phyloP scores from a whole-genome alignment of 2,329 filamentous ascomycete species.

The Colletotrichum tofieldiae region DNA sequence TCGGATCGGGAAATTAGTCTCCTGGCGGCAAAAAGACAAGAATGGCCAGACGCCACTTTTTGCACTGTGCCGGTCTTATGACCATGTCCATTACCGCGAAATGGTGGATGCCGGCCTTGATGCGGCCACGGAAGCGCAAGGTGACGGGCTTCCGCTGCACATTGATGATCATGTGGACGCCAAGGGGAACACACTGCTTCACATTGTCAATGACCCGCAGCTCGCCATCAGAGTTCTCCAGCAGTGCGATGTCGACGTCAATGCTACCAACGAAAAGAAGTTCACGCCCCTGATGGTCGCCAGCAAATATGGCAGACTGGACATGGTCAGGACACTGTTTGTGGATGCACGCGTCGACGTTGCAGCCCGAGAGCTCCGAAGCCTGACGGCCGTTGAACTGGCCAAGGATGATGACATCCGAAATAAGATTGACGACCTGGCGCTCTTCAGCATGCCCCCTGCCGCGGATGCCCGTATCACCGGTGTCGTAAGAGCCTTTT shows the following conservation, averaged over 20 bases:
- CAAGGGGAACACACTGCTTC: constrained; percentile 95
- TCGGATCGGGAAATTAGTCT: constrained; percentile 82
- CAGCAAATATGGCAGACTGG: constrained; percentile 96
- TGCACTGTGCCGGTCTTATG: constrained; percentile 94
- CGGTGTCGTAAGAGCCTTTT: constrained; percentile 94
- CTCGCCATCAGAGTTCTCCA: constrained; percentile 83
- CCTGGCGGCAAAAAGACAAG: constrained; percentile 93
- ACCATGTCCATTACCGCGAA: constrained; percentile 86
- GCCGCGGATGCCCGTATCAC: constrained; percentile 87
- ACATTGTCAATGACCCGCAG: constrained; percentile 90
- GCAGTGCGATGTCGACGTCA: constrained; percentile 93
- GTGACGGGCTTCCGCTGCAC: constrained; percentile 85
- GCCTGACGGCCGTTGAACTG: constrained; percentile 93
- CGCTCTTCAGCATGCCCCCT: constrained; percentile 82
- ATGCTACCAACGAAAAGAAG: constrained; percentile 93
- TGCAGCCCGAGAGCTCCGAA: constrained; percentile 85
- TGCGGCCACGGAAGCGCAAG: constrained; percentile 81
- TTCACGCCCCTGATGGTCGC: constrained; percentile 98
- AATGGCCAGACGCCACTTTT: constrained; percentile 99
- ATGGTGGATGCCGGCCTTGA: constrained; percentile 91
- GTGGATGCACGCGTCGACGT: constrained; percentile 90
- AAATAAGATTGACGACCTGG: constrained; percentile 95
- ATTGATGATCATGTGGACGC: constrained; percentile 92
- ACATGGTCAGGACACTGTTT: constrained; percentile 92
- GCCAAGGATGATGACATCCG: constrained; percentile 98